A percentile compares a stretch with the other conserved stretches of the same genome.
Conservation (phyloP, 192 early-diverging fungal species). For the Backusella sp. region DNA sequence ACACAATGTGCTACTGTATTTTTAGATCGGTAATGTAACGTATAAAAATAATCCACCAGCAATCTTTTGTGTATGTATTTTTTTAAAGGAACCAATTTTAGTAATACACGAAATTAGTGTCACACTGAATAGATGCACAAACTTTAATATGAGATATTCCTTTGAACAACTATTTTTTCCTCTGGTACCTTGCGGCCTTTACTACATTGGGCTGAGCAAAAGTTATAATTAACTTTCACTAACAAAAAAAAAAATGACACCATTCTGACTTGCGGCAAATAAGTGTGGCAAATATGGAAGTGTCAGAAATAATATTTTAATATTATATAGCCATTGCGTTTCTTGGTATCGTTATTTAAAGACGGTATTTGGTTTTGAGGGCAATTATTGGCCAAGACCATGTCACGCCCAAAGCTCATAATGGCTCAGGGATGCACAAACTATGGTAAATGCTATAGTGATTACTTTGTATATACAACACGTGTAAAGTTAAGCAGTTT, state of each 20-base stretch:
- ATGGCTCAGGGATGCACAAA: background rate
- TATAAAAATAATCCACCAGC: background rate
- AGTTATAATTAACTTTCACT: conserved; percentile 6
- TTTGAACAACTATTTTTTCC: background rate
- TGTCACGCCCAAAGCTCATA: background rate
- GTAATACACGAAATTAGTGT: background rate
- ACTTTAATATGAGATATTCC: background rate
- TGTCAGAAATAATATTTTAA: background rate
- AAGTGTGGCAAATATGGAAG: background rate
- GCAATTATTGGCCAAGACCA: background rate
- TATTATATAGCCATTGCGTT: background rate
- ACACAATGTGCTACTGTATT: conserved; percentile 7
- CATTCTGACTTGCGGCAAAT: background rate
- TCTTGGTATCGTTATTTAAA: background rate
- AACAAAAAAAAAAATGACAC: background rate
- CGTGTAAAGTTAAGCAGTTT: background rate
- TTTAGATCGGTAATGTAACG: background rate
- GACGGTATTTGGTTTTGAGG: background rate
- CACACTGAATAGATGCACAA: background rate
- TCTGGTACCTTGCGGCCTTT: background rate
- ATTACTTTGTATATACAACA: background rate
- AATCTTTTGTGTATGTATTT: background rate
- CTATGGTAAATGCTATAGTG: background rate
- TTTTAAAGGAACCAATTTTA: background rate
- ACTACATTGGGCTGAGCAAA: background rate